Base-by-base conservation (phyloP, 192 early-diverging fungal genomes). In the Rhizophagus prolifer region DNA sequence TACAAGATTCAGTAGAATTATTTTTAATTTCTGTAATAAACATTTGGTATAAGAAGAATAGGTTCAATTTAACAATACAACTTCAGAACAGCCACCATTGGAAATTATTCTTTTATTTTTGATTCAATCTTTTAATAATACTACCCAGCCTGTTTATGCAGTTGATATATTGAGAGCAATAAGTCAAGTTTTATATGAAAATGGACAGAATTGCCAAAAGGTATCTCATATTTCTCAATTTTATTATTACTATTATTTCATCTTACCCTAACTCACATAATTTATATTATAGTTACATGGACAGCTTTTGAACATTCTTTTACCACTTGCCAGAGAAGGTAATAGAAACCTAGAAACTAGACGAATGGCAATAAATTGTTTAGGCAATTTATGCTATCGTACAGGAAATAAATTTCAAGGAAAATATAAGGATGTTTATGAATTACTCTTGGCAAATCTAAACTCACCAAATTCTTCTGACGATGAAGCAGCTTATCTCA, bases 301-400 rank as follows among this genome's bases (percentile, higher is more conserved):
- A 23, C 75, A 81, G 34, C 50, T 85, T 9, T 71, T 79, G 9
- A 30, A 62, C 14, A 80, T 74, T 23, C 67, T 89, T 25, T 28
- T 81, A 8, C 46, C 41, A 4, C 41, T 79, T 6, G 79, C 80
- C 1, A 65, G 74, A 10, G 72, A 44, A 46, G 68, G 79, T 4
- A 67, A 67, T 23, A 78, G 61, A 62, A 77, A 81, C 2, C 63
- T 82, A 10, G 83, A 89, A 69, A 63, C 81, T 25, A 81, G 87
- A n/a, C 76, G 88, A 44, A 91, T 92, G 88, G 88, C 91, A 1
- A 80, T 93, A 72, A 88, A 86, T 69, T 91, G 90, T 75, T 66
- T 93, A n/a, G 90, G 88, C 25, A 92, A 92, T 69, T 34, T 88
- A 23, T 89, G 88, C 58, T 80, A 83, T n/a, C 87, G 85, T 34